A percentile compares a stretch with the other conserved stretches of the same genome.
Conservation (phyloP, 2,329 filamentous ascomycete species). For the Clonostachys rhizophaga region DNA sequence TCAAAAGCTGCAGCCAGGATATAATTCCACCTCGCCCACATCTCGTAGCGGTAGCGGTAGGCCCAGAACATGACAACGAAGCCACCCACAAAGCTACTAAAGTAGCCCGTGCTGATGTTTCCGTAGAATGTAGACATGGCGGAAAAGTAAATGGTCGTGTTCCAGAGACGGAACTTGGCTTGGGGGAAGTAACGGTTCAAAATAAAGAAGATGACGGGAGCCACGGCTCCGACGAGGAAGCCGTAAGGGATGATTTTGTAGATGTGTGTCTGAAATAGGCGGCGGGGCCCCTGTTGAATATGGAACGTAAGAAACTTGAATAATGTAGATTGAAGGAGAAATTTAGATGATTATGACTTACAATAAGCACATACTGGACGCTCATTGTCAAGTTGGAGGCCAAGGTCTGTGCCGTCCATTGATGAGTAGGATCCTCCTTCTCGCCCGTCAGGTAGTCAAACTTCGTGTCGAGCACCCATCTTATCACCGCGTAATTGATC, state of each 20-base stretch:
- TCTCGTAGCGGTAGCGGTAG: constrained; percentile 47
- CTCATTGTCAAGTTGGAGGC: constrained; percentile 46
- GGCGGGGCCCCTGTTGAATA: constrained; percentile 31
- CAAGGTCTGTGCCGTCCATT: constrained; percentile 56
- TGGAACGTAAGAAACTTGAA: not conserved
- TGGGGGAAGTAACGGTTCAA: constrained; percentile 48
- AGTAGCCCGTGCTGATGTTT: constrained; percentile 56
- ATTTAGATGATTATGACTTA: constrained; percentile 11
- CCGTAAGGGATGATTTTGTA: constrained; percentile 45
- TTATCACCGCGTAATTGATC: constrained; percentile 56
- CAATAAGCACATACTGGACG: constrained; percentile 57
- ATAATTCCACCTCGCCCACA: constrained; percentile 59
- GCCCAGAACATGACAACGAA: constrained; percentile 57
- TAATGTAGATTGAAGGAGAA: not conserved
- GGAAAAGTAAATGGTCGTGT: constrained; percentile 58
- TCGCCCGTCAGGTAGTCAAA: constrained; percentile 46
- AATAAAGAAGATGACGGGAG: constrained; percentile 40
- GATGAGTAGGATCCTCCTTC: constrained; percentile 47
- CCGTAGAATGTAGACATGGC: constrained; percentile 52
- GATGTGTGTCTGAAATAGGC: constrained; percentile 41
- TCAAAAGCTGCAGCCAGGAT: constrained; percentile 57
- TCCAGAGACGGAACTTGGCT: constrained; percentile 51
- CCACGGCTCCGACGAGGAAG: constrained; percentile 42
- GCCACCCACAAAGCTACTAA: constrained; percentile 52
- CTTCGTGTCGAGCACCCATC: constrained; percentile 55